Conservation (phyloP, 495 filamentous ascomycete genomes). For the Xylaria telfairii region DNA sequence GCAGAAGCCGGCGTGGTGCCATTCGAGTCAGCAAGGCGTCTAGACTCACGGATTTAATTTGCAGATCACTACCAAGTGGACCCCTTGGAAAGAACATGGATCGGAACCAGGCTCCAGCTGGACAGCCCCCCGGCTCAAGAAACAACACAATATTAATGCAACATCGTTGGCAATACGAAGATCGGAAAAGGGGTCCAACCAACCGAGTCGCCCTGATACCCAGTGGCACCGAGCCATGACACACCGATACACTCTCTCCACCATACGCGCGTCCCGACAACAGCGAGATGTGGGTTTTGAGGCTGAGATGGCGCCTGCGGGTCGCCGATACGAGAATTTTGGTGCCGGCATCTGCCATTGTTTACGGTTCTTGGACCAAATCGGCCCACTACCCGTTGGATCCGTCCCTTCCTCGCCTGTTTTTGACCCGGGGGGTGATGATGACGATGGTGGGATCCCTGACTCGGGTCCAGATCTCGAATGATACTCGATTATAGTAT, state of each 20-base stretch:
- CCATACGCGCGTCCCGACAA: conserved; percentile 15
- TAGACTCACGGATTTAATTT: conserved; percentile 21
- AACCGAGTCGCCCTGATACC: neutral
- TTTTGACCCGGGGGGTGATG: neutral
- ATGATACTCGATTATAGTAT: conserved; percentile 18
- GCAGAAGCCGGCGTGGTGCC: neutral
- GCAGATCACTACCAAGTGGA: conserved; percentile 1
- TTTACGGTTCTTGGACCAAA: neutral
- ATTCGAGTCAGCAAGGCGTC: neutral
- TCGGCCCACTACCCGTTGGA: conserved; percentile 21
- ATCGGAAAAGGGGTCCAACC: conserved; percentile 1
- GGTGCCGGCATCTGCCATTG: conserved; percentile 17
- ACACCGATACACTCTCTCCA: conserved; percentile 12
- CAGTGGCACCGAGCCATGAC: conserved; percentile 15
- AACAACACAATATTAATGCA: conserved; percentile 3
- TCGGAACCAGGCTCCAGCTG: neutral
- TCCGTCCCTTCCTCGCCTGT: conserved; percentile 21
- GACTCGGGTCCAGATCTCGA: conserved; percentile 19
- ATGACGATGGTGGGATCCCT: conserved; percentile 23
- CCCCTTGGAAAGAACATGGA: conserved; percentile 7
- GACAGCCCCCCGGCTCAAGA: neutral
- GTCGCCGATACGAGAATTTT: conserved; percentile 24
- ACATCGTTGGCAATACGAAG: conserved; percentile 10
- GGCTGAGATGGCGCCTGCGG: conserved; percentile 25
- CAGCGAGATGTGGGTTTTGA: conserved; percentile 13